Base-by-base conservation (phyloP, 148 eudicot genomes). In the Spergularia marina region DNA sequence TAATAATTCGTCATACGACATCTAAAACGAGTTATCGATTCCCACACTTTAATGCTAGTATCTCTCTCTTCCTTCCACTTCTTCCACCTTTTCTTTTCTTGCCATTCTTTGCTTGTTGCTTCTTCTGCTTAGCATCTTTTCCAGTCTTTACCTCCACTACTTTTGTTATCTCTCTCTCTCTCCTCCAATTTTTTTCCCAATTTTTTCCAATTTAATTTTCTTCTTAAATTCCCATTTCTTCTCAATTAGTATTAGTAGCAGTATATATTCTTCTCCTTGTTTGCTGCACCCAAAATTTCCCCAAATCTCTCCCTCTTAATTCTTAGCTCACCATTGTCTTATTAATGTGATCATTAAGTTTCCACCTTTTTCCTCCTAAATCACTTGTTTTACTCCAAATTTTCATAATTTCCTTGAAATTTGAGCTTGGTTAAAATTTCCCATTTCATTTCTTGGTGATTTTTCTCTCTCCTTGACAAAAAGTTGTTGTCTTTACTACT, bases 101-200 rank as follows among this genome's bases (percentile, higher is more conserved):
- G 4, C 49, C 52, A 63, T 75, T 80, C 77, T 73, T 85, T 85
- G 79, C 88, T 77, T 34, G 83, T 85, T 89, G 83, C 77, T 64
- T 73, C 83, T 76, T 75, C 77, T 82, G 76, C 88, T 81, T 78
- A 84, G 94, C 94, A 90, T 90, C 92, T 88, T 77, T 68, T 65
- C 69, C n/a, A 76, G 72, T 78, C 81, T 87, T 79, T 44, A 65
- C 77, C 76, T 83, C 87, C 86, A 77, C 84, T 82, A 77, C 72
- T 61, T 68, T 84, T 74, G 58, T 74, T 74, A 72, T 74, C 36
- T 30, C 36, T 30, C 36, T 30, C 36, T 30, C 36, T 30, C 36
- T 30, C 36, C 36, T 30, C 36, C 36, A 30, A 30, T 30, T 73
- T 65, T 78, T 67, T 63, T 44, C 25, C 44, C 73, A 41, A 79